Conservation (phyloP, 768 basidiomycete species). For the Heimioporus sp. region DNA sequence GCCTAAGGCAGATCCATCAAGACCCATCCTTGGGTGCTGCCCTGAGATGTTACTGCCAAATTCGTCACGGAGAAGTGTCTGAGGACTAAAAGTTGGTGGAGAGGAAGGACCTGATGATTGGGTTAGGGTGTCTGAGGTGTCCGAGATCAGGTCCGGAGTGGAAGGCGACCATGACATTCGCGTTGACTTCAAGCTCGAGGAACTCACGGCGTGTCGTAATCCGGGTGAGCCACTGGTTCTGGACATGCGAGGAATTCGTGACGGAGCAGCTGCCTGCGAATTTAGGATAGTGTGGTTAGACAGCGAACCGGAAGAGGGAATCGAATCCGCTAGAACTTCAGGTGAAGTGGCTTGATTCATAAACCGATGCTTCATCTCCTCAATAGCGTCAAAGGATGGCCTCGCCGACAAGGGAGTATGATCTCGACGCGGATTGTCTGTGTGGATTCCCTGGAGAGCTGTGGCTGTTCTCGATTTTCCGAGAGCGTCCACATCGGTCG, state of each 20-base stretch:
- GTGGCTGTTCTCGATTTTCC: conserved; percentile 13
- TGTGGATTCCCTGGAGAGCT: conserved; percentile 6
- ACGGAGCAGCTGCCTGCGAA: conserved; percentile 12
- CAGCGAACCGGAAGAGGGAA: conserved; percentile 12
- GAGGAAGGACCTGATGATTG: conserved; percentile 55
- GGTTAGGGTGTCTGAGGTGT: conserved; percentile 57
- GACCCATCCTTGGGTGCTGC: conserved; percentile 1
- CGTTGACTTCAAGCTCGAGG: conserved; percentile 27
- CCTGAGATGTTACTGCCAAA: conserved; percentile 9
- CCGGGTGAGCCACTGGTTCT: conserved; percentile 24
- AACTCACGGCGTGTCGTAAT: conserved; percentile 25
- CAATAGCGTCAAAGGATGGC: conserved; percentile 50
- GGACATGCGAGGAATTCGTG: conserved; percentile 31
- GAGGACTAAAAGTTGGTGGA: conserved; percentile 42
- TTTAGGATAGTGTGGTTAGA: conserved; percentile 9
- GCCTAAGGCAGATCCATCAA: conserved; percentile 16
- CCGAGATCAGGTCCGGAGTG: conserved; percentile 60
- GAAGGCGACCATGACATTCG: conserved; percentile 38
- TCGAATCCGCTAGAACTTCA: conserved; percentile 15
- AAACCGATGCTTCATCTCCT: conserved; percentile 64
- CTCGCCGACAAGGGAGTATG: conserved; percentile 5
- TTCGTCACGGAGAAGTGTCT: conserved; percentile 9
- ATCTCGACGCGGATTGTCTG: conserved; percentile 15
- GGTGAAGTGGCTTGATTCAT: conserved; percentile 33
- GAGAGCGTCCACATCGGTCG: not conserved